Percentiles rank a stretch among this genome's conserved stretches.
These are phyloP conservation scores for Xylaria multiplex DNA, from an alignment of 2,329 filamentous ascomycete species.

Conservation along the genomic window DNA sequence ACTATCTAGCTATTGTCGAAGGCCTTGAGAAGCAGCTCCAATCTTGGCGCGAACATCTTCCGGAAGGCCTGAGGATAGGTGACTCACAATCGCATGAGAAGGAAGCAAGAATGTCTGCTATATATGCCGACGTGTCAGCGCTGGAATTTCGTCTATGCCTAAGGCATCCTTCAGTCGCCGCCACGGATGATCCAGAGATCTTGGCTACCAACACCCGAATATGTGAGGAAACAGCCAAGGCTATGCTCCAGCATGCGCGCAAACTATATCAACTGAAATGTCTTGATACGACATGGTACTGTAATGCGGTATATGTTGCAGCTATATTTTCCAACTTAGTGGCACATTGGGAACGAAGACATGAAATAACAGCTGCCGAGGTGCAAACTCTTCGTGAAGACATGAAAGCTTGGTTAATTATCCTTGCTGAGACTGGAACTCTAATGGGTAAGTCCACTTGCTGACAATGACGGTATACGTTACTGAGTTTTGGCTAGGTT, in stretches of 20 bases:
- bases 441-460: conserved; percentile 68
- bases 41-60: conserved; percentile 71
- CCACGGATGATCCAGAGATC: conserved; percentile 63
- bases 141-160: conserved; percentile 69
- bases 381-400: conserved; percentile 70
- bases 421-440: conserved; percentile 73
- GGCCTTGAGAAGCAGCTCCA: conserved; percentile 72
- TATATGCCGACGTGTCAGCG: conserved; percentile 64
- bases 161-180: conserved; percentile 69
- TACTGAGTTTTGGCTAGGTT: conserved; percentile 51
- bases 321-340: conserved; percentile 79
- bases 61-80: conserved; percentile 65
- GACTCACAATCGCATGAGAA: conserved; percentile 53
- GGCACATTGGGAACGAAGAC: conserved; percentile 73
- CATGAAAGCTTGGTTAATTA: conserved; percentile 74
- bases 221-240: conserved; percentile 72
- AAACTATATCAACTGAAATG: conserved; percentile 71
- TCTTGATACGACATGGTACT: conserved; percentile 82
- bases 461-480: neutral
- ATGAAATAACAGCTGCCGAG: conserved; percentile 66
- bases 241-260: conserved; percentile 69
- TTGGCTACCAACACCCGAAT: conserved; percentile 71
- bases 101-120: conserved; percentile 60
- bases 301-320: conserved; percentile 75
- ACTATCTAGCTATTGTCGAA: conserved; percentile 71